Conservation (phyloP, 208 protist genomes). For the Porcisia deanei region DNA sequence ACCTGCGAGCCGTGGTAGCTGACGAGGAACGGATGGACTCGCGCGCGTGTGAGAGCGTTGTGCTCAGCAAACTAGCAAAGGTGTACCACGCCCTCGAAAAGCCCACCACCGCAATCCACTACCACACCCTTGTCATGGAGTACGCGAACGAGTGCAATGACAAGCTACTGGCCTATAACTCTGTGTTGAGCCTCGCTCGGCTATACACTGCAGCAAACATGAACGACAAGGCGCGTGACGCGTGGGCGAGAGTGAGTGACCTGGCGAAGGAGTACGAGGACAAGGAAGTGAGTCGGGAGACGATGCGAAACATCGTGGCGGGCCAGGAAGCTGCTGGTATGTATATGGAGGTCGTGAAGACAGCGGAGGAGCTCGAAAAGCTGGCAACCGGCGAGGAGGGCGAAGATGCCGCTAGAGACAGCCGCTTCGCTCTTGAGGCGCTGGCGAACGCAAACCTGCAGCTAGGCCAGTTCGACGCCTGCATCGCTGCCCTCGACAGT, state of each 20-base stretch:
- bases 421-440: constrained; percentile 76
- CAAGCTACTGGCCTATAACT: constrained; percentile 78
- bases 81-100: constrained; percentile 79
- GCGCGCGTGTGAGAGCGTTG: constrained; percentile 51
- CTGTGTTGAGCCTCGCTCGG: constrained; percentile 73
- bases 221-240: constrained; percentile 53
- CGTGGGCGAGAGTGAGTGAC: constrained; percentile 80
- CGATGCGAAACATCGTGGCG: constrained; percentile 83
- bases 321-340: constrained; percentile 65
- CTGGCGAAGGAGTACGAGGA: constrained; percentile 86
- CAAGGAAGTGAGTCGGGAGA: constrained; percentile 80
- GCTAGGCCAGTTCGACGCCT: constrained; percentile 81
- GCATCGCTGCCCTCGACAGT: constrained; percentile 70
- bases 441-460: constrained; percentile 82
- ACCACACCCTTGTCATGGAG: constrained; percentile 73
- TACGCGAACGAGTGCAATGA: constrained; percentile 66
- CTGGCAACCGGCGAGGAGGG: constrained; percentile 68
- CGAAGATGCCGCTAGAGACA: constrained; percentile 65
- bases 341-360: constrained; percentile 68
- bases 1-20: constrained; percentile 52
- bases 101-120: constrained; percentile 73
- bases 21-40: constrained; percentile 58
- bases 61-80: constrained; percentile 77
- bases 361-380: constrained; percentile 70
- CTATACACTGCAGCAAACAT: constrained; percentile 60